Percentiles rank a stretch among this genome's conserved stretches.
Evolutionary conservation across 345 rosid species (phyloP).

Genomic region (Ceriops zippeliana): DNA sequence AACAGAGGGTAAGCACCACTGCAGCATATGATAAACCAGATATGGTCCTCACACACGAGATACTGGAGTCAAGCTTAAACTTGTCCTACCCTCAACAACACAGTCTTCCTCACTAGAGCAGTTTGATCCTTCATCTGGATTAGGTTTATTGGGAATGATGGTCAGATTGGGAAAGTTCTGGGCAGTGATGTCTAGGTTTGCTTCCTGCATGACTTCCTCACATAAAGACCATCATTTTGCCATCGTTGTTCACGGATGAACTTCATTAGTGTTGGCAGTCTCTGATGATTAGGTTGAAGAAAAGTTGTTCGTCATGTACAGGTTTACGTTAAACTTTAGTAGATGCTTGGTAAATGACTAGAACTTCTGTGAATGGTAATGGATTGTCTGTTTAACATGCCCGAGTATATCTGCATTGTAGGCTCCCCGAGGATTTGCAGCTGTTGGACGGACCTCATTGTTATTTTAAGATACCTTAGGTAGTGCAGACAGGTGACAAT

Average conservation of each 20-base stretch:
- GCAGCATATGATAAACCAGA: conserved; percentile 46
- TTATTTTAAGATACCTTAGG: neutral
- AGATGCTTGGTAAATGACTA: conserved; percentile 6
- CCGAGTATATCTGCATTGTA: neutral
- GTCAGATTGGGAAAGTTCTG: conserved; percentile 47
- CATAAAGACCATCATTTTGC: conserved; percentile 7
- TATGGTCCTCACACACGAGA: conserved; percentile 53
- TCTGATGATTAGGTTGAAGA: conserved; percentile 28
- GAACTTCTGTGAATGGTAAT: conserved; percentile 7
- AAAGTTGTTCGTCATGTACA: conserved; percentile 10
- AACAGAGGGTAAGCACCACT: conserved; percentile 50
- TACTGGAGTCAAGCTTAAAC: conserved; percentile 78
- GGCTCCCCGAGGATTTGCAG: neutral
- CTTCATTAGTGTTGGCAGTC: conserved; percentile 23
- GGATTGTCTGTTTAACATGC: neutral
- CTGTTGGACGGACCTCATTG: neutral
- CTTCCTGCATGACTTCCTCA: conserved; percentile 3
- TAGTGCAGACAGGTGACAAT: neutral
- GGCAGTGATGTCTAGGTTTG: conserved; percentile 37
- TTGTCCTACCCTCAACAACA: conserved; percentile 45
- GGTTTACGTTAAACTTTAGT: conserved; percentile 18
- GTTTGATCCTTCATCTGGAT: conserved; percentile 53
- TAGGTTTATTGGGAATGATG: conserved; percentile 36
- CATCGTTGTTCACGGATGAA: conserved; percentile 20
- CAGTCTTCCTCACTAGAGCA: conserved; percentile 35